Evolutionary conservation across 2,329 filamentous ascomycete species (phyloP), one percentile per base, ranked within the genome.

Genomic region (Diplodia intermedia): DNA sequence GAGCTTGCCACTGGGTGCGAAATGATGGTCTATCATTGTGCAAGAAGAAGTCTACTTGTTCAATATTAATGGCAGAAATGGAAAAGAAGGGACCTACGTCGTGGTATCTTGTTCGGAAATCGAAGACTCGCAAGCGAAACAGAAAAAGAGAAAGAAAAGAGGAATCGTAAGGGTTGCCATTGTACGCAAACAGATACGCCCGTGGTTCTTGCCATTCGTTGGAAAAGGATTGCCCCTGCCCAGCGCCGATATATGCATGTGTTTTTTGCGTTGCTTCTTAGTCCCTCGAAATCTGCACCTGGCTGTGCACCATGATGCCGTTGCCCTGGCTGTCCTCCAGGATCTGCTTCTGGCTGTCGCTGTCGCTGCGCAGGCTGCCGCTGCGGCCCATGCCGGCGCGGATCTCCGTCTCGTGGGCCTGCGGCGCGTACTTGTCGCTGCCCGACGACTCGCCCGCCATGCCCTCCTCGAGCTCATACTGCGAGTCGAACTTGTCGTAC

Each of bases 261-360:
- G n/a, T 20, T 38, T 50, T 50, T 62, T 38, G n/a, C 18, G 20
- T 36, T 26, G 3, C 3, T 11, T n/a, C 43, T 55, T 50, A 67
- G 6, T 50, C 54, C 12, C 56, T 20, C 11, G 54, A 65, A 43
- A 69, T 65, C 15, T 69, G 55, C 60, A 69, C 66, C n/a, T 69
- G 47, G 23, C 62, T 60, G n/a, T 66, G 68, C 15, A 69, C 69
- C 43, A 68, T 57, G 43, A 69, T 69, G 23, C 66, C 69, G 5
- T 20, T 50, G 26, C 56, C 50, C 36, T 54, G 14, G 4, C 8
- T 47, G 8, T 47, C 55, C 76, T 87, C 96, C 69, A 95, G 97
- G 91, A 80, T 90, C 40, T 68, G 43, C 50, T 63, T 63, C 66
- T 62, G 56, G 26, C 66, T 68, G n/a, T 63, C 66, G 18, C 47